These are phyloP conservation scores for Ophiosphaerella korrae DNA, from an alignment of 2,329 filamentous ascomycete species.

Conservation along the genomic window DNA sequence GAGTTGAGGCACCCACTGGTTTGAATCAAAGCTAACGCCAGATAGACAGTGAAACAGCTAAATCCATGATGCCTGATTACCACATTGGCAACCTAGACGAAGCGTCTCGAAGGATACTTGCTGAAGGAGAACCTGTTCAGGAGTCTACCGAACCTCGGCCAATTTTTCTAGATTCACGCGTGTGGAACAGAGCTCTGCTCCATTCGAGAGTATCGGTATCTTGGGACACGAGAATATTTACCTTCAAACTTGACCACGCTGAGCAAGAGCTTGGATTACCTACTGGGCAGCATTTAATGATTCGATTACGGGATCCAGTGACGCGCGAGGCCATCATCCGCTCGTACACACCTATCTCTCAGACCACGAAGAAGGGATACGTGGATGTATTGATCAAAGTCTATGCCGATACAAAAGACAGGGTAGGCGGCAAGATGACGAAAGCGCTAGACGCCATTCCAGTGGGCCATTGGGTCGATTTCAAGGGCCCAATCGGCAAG, in stretches of 20 bases:
- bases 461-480: slow-evolving; percentile 74
- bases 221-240: slow-evolving; percentile 80
- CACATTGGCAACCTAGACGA: slow-evolving; percentile 80
- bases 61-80: slow-evolving; percentile 84
- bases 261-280: slow-evolving; percentile 76
- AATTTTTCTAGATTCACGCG: slow-evolving; percentile 72
- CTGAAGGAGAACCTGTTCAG: slow-evolving; percentile 50
- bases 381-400: slow-evolving; percentile 83
- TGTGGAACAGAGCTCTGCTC: slow-evolving; percentile 76
- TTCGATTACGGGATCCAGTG: slow-evolving; percentile 75
- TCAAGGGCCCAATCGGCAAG: slow-evolving; percentile 87
- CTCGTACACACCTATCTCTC: slow-evolving; percentile 83
- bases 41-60: slow-evolving; percentile 86
- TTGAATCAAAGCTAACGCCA: slow-evolving; percentile 28
- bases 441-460: slow-evolving; percentile 75
- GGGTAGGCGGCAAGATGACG: slow-evolving; percentile 79
- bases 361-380: slow-evolving; percentile 63
- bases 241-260: slow-evolving; percentile 75
- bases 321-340: slow-evolving; percentile 77
- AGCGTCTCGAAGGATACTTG: slow-evolving; percentile 61
- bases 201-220: slow-evolving; percentile 72
- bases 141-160: slow-evolving; percentile 55
- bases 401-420: slow-evolving; percentile 66
- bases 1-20: slow-evolving; percentile 46
- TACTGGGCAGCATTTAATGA: slow-evolving; percentile 84